Evolutionary conservation across 2,329 filamentous ascomycete species (phyloP).

Genomic region (Chrysosporium queenslandicum): DNA sequence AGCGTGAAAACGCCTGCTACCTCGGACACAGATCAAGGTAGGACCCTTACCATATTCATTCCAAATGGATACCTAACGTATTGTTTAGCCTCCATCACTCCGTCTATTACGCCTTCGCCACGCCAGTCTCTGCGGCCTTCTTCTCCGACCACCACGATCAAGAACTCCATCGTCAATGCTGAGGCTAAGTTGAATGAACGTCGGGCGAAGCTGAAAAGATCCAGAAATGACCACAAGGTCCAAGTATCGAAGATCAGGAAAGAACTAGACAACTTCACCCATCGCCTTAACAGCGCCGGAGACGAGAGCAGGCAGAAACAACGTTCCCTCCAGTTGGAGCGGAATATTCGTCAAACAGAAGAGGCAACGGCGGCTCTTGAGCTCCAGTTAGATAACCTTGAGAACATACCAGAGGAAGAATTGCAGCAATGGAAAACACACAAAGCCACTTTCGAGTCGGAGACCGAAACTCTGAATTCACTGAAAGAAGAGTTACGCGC

Average conservation of each 20-base stretch:
- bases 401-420: conserved; percentile 49
- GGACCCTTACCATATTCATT: conserved; percentile 17
- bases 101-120: conserved; percentile 39
- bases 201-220: conserved; percentile 49
- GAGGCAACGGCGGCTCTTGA: conserved; percentile 49
- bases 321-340: conserved; percentile 51
- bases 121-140: conserved; percentile 53
- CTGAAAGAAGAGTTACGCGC: conserved; percentile 44
- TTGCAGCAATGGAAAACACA: conserved; percentile 43
- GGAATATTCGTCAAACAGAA: conserved; percentile 54
- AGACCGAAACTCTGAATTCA: conserved; percentile 42
- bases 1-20: conserved; percentile 54
- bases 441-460: conserved; percentile 46
- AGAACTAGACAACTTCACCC: conserved; percentile 50
- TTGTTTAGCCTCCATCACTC: conserved; percentile 22
- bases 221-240: conserved; percentile 52
- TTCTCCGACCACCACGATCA: conserved; percentile 55
- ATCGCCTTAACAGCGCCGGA: conserved; percentile 49
- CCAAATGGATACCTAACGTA: conserved; percentile 17
- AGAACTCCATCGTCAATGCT: conserved; percentile 53
- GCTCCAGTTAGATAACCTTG: conserved; percentile 45
- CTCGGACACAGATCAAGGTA: conserved; percentile 50
- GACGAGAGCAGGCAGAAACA: conserved; percentile 54
- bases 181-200: conserved; percentile 52
- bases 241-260: conserved; percentile 49